Percentiles rank a stretch among this genome's conserved stretches.
Conservation (phyloP, 2,329 filamentous ascomycete genomes). For the Laburnicola sp. region DNA sequence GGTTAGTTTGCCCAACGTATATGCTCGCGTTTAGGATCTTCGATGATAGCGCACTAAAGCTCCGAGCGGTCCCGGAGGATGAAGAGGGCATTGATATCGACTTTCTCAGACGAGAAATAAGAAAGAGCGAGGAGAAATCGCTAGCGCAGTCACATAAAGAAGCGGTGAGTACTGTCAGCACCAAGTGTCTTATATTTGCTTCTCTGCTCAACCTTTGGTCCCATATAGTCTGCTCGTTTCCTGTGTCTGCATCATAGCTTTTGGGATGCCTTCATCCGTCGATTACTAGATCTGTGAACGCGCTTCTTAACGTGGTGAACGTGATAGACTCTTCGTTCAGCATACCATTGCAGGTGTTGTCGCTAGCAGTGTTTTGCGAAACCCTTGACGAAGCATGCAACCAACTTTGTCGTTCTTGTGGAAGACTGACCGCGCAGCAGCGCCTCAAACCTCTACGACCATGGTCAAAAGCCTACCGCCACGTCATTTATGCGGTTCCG, state of each 20-base stretch:
- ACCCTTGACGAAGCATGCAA: not conserved
- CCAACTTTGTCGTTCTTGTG: not conserved
- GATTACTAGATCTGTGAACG: not conserved
- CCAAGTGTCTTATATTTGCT: not conserved
- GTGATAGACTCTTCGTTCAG: not conserved
- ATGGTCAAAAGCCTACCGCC: conserved; percentile 77
- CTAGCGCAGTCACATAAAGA: conserved; percentile 42
- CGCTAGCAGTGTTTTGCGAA: too few species aligned
- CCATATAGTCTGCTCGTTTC: not conserved
- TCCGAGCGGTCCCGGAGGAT: conserved; percentile 75
- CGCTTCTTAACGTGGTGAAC: not conserved
- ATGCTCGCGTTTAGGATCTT: conserved; percentile 86
- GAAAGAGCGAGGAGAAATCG: conserved; percentile 53
- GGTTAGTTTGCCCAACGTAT: conserved; percentile 82
- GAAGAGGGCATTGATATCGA: conserved; percentile 73
- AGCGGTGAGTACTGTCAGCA: conserved; percentile 45
- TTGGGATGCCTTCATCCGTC: too few species aligned
- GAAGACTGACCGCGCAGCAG: conserved; percentile 36
- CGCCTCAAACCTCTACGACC: conserved; percentile 61
- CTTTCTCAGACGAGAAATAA: conserved; percentile 57
- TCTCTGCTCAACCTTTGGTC: not conserved
- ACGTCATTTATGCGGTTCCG: conserved; percentile 86
- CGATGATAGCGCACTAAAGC: conserved; percentile 74
- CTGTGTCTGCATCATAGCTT: too few species aligned
- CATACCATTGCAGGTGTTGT: not conserved